A percentile compares a stretch with the other conserved stretches of the same genome.
Evolutionary conservation across 257 asterid species (phyloP).

Genomic region (Nicotiana knightiana): DNA sequence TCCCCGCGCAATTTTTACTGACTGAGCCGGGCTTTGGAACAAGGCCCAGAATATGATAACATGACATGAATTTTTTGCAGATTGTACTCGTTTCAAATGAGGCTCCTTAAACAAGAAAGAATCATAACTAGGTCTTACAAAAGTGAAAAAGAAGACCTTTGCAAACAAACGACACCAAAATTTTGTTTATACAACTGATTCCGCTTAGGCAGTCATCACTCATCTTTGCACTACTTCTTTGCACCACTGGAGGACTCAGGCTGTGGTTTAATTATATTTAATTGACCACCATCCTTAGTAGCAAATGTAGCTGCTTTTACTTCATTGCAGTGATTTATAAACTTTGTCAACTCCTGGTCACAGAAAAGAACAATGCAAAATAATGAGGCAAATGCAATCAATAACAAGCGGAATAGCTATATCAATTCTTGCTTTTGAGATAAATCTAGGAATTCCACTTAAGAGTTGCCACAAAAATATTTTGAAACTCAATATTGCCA

Average conservation of each 20-base stretch:
- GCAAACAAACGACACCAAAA: neutral
- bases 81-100: neutral
- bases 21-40: too few relatives aligned
- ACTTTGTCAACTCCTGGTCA: conserved; percentile 42
- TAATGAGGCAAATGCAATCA: neutral
- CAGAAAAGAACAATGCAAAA: neutral
- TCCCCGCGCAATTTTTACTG: too few relatives aligned
- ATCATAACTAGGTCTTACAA: neutral
- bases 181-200: neutral
- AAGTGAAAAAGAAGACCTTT: neutral
- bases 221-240: conserved; percentile 35
- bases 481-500: neutral
- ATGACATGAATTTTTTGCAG: neutral
- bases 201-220: neutral
- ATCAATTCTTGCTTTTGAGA: too few relatives aligned
- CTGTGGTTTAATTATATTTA: conserved; percentile 52
- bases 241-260: conserved; percentile 40
- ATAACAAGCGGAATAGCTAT: too few relatives aligned
- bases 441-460: neutral
- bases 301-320: conserved; percentile 69
- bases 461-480: neutral
- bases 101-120: neutral
- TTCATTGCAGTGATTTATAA: conserved; percentile 41
- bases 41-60: too few relatives aligned
- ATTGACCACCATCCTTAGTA: conserved; percentile 87